Percentiles rank a stretch among this genome's conserved stretches.
These are phyloP conservation scores for Aspergillus cavernicola DNA, from an alignment of 495 filamentous ascomycete species.

Conservation along the genomic window DNA sequence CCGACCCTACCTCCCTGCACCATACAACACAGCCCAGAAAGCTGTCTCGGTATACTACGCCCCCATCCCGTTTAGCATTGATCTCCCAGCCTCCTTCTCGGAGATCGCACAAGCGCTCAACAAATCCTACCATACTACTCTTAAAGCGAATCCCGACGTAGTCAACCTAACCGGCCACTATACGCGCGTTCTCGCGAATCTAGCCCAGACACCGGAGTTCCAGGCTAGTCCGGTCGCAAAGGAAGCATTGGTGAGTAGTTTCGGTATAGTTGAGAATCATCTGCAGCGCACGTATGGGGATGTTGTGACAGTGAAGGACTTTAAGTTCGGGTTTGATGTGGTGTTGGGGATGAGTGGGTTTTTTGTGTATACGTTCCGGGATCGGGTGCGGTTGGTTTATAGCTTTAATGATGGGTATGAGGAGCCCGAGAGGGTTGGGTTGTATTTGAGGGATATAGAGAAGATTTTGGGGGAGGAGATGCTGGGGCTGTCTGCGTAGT, in stretches of 20 bases:
- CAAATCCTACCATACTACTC: neutral
- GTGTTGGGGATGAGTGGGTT: neutral
- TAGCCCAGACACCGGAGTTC: neutral
- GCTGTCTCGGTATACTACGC: slow-evolving; percentile 1
- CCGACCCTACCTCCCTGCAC: neutral
- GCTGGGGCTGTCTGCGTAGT: neutral
- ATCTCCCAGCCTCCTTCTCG: neutral
- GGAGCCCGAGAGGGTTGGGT: neutral
- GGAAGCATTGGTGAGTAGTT: slow-evolving; percentile 1
- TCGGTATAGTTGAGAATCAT: slow-evolving; percentile 4
- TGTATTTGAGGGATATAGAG: slow-evolving; percentile 1
- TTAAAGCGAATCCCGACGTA: neutral
- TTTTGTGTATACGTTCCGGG: neutral
- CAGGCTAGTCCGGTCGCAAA: neutral
- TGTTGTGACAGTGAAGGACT: neutral
- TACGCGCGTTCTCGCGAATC: neutral
- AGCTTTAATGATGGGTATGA: slow-evolving; percentile 7
- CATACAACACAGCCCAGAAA: neutral
- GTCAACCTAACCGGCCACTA: neutral
- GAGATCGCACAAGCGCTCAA: neutral
- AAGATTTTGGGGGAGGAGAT: neutral
- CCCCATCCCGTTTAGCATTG: neutral
- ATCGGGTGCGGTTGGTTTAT: neutral
- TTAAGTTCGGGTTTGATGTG: neutral
- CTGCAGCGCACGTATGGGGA: slow-evolving; percentile 1